Percentiles rank a stretch among this genome's conserved stretches.
phyloP scores from a whole-genome alignment of 495 filamentous ascomycete genomes.

The Zalerion maritima region DNA sequence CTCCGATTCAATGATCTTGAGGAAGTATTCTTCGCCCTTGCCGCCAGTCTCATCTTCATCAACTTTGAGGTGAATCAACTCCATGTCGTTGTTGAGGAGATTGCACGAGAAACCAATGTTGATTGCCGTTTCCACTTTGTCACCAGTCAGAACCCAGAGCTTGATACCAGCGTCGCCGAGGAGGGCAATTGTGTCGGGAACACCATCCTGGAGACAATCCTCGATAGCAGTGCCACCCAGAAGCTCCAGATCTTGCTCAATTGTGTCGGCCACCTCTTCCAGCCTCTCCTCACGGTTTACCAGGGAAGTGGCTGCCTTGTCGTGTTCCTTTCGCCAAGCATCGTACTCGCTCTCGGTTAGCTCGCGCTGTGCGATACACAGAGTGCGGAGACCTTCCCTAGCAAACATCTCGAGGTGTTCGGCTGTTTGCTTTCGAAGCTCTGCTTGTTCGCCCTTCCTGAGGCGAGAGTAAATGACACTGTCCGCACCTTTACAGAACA shows the following conservation, averaged over 20 bases:
- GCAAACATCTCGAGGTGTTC: conserved; percentile 96
- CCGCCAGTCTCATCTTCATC: conserved; percentile 45
- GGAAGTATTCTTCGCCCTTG: conserved; percentile 20
- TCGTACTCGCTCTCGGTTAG: conserved; percentile 78
- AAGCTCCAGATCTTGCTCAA: conserved; percentile 80
- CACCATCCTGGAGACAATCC: conserved; percentile 91
- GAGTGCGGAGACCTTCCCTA: conserved; percentile 82
- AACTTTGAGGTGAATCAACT: conserved; percentile 82
- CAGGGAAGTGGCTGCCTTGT: conserved; percentile 71
- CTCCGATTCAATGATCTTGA: conserved; percentile 46
- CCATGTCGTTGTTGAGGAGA: conserved; percentile 93
- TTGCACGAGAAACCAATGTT: conserved; percentile 99
- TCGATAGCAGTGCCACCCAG: conserved; percentile 96
- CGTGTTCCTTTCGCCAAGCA: conserved; percentile 72
- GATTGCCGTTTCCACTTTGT: conserved; percentile 98
- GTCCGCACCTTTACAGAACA: conserved; percentile 97
- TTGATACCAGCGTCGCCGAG: conserved; percentile 94
- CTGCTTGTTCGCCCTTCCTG: conserved; percentile 67
- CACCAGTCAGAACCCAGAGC: conserved; percentile 97
- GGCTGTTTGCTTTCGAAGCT: conserved; percentile 69
- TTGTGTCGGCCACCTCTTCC: conserved; percentile 74
- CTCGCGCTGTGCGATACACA: conserved; percentile 83
- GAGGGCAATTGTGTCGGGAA: conserved; percentile 89
- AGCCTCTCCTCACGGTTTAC: conserved; percentile 86
- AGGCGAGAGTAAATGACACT: conserved; percentile 94